Percentiles rank a stretch among this genome's conserved stretches.
Evolutionary conservation across 1,284 basidiomycete genomes (phyloP).

Genomic region (Salmacisia buchloeana): DNA sequence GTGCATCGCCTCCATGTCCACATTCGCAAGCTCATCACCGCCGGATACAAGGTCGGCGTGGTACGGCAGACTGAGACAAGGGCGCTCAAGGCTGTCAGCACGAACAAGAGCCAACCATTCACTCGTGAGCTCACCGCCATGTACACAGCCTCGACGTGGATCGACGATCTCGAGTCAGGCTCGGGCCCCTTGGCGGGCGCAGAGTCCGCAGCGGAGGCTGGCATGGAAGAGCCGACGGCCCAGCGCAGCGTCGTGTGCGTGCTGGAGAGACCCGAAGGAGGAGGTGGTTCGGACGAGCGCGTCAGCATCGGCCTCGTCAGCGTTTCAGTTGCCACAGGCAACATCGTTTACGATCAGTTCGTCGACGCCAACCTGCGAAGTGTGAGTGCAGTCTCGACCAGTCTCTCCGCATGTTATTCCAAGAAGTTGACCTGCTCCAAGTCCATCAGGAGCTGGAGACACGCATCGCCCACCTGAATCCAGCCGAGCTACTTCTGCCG

Average conservation of each 20-base stretch:
- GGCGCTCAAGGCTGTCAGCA: conserved; percentile 75
- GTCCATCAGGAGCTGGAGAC: conserved; percentile 37
- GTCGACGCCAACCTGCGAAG: conserved; percentile 30
- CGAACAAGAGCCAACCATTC: conserved; percentile 59
- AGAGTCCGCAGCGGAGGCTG: conserved; percentile 51
- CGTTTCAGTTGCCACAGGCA: conserved; percentile 79
- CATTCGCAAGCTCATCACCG: conserved; percentile 70
- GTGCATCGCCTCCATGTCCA: conserved; percentile 75
- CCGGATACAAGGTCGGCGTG: conserved; percentile 79
- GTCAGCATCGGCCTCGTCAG: conserved; percentile 70
- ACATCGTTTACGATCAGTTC: conserved; percentile 83
- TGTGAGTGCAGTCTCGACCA: background rate
- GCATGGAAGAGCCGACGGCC: conserved; percentile 17
- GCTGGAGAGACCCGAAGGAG: conserved; percentile 62
- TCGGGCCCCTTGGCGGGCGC: conserved; percentile 67
- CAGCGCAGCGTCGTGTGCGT: conserved; percentile 51
- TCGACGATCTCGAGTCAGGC: conserved; percentile 65
- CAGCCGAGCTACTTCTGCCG: conserved; percentile 70
- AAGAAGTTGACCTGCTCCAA: background rate
- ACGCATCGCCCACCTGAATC: conserved; percentile 55
- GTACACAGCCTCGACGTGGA: conserved; percentile 83
- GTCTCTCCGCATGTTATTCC: background rate
- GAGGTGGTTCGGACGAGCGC: conserved; percentile 58
- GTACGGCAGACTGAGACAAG: conserved; percentile 91
- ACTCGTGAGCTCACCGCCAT: conserved; percentile 71